Conservation (phyloP, 2,329 filamentous ascomycete species). For the Ascochyta viciae-villosae region DNA sequence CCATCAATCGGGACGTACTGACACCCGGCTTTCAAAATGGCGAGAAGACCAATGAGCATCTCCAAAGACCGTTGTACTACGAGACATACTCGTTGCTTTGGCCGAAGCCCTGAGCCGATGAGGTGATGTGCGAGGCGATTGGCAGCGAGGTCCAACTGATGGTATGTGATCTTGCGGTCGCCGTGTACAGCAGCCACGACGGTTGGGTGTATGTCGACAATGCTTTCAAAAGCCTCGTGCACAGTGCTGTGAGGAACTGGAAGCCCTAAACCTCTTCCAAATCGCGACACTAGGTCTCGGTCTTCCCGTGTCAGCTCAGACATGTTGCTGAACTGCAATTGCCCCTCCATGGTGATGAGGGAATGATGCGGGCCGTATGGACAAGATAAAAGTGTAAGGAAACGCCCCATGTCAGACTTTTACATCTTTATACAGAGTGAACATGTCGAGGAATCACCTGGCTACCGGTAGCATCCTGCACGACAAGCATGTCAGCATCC, state of each 20-base stretch:
- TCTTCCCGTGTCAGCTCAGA: slow-evolving; percentile 27
- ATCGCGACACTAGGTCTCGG: slow-evolving; percentile 28
- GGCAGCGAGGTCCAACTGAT: slow-evolving; percentile 37
- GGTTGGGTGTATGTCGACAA: slow-evolving; percentile 32
- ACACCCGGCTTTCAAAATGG: slow-evolving; percentile 64
- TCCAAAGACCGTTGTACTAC: slow-evolving; percentile 63
- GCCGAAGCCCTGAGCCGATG: slow-evolving; percentile 36
- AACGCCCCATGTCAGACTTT: background rate
- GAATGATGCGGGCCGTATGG: background rate
- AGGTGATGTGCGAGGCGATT: slow-evolving; percentile 44
- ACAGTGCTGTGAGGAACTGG: slow-evolving; percentile 27
- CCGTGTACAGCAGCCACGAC: slow-evolving; percentile 32
- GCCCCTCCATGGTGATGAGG: slow-evolving; percentile 19
- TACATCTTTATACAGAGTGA: slow-evolving; percentile 9
- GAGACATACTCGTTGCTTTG: slow-evolving; percentile 58
- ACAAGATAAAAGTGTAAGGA: background rate
- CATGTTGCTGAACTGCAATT: slow-evolving; percentile 21
- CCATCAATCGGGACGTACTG: slow-evolving; percentile 68
- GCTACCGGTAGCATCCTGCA: slow-evolving; percentile 6
- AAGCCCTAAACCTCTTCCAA: slow-evolving; percentile 32
- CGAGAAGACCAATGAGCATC: slow-evolving; percentile 65
- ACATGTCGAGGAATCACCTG: background rate
- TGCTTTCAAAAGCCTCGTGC: slow-evolving; percentile 40
- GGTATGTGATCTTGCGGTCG: slow-evolving; percentile 36
- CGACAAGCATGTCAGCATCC: background rate